Conservation (phyloP, 495 filamentous ascomycete species). For the Podospora pseudoanserina region DNA sequence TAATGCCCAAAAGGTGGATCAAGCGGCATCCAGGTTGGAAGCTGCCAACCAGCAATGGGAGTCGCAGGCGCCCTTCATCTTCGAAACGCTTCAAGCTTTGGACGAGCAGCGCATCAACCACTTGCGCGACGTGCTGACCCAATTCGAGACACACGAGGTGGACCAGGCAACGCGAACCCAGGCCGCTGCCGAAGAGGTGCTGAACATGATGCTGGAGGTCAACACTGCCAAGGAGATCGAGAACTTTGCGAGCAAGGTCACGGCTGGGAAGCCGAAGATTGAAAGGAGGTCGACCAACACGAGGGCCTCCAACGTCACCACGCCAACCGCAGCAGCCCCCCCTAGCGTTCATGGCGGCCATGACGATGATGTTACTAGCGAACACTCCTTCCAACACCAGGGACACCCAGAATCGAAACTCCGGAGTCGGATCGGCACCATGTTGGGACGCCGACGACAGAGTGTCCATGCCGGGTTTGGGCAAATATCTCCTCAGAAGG, state of each 20-base stretch:
- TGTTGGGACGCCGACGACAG: slow-evolving; percentile 64
- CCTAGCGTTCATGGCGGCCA: slow-evolving; percentile 30
- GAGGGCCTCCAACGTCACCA: slow-evolving; percentile 40
- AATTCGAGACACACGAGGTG: slow-evolving; percentile 86
- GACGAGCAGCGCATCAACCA: slow-evolving; percentile 90
- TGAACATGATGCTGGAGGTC: slow-evolving; percentile 83
- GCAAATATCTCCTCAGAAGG: slow-evolving; percentile 43
- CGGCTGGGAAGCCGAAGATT: slow-evolving; percentile 47
- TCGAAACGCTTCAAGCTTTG: slow-evolving; percentile 86
- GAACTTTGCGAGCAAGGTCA: slow-evolving; percentile 61
- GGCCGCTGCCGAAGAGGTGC: slow-evolving; percentile 70
- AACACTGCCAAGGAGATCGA: slow-evolving; percentile 87
- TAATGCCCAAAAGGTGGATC: slow-evolving; percentile 73
- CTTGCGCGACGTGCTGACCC: slow-evolving; percentile 87
- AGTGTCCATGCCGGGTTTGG: slow-evolving; percentile 54
- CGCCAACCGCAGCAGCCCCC: slow-evolving; percentile 25
- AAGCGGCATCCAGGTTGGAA: slow-evolving; percentile 69
- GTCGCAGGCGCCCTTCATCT: slow-evolving; percentile 91
- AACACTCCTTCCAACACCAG: slow-evolving; percentile 54
- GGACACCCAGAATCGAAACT: slow-evolving; percentile 47
- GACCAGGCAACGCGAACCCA: slow-evolving; percentile 80
- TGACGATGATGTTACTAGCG: slow-evolving; percentile 58
- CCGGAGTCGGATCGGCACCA: slow-evolving; percentile 73
- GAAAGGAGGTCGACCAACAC: slow-evolving; percentile 41
- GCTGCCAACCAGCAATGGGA: slow-evolving; percentile 84